These are phyloP conservation scores for Mycosarcoma maydis DNA, from an alignment of 1,284 basidiomycete genomes.

Conservation along the genomic window DNA sequence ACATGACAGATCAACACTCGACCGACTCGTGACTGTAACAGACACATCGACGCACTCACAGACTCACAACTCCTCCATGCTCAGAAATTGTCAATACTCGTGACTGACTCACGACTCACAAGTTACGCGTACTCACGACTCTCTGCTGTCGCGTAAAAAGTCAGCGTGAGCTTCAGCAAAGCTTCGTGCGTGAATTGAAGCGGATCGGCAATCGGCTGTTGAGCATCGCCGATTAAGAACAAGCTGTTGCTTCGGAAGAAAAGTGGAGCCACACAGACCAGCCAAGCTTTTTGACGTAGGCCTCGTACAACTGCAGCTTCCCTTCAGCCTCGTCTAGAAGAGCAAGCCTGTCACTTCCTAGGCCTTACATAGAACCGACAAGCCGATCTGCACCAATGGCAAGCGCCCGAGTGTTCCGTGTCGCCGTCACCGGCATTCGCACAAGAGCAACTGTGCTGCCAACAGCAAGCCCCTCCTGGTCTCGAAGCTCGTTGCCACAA, in stretches of 20 bases:
- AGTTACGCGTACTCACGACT: too few species aligned
- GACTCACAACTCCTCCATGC: not conserved
- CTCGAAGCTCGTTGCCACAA: not conserved
- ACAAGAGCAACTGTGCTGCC: constrained; percentile 11
- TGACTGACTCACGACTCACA: constrained; percentile 4
- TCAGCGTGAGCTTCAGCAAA: not conserved
- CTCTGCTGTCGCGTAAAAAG: constrained; percentile 35
- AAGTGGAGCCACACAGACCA: too few species aligned
- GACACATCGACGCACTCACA: constrained; percentile 30
- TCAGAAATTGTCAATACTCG: too few species aligned
- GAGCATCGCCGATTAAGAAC: constrained; percentile 12
- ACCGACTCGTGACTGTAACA: constrained; percentile 14
- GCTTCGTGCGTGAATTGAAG: not conserved
- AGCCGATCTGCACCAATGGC: constrained; percentile 5
- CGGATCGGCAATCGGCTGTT: constrained; percentile 7
- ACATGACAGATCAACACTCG: too few species aligned
- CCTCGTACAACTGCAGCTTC: too few species aligned
- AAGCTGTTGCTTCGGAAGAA: not conserved
- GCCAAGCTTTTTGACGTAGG: too few species aligned
- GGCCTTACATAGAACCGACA: not conserved
- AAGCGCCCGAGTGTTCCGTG: constrained; percentile 12
- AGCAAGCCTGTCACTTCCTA: too few species aligned
- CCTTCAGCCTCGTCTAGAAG: too few species aligned
- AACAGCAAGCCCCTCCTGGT: not conserved
- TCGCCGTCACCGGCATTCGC: constrained; percentile 16